Evolutionary conservation across 441 rosid species (phyloP), one percentile per base, ranked within the genome.

Genomic region (Erodium texanum): DNA sequence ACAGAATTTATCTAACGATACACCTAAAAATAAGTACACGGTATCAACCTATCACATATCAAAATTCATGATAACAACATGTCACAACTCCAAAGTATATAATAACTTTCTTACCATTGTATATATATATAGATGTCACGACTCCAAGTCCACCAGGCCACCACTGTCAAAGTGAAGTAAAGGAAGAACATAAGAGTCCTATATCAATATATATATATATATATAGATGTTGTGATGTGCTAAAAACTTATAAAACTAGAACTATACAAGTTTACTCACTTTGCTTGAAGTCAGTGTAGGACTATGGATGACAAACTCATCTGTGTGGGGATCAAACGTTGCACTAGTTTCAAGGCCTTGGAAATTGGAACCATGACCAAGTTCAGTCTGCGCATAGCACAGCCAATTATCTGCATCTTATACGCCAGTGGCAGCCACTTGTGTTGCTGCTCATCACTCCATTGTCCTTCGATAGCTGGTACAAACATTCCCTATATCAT

Each of bases 351-450:
- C 99, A 66, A 91, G 96, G 10, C 99, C 99, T 79, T 91, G 97
- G 70, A 93, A 96, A 72, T 93, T 93, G 24, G 99, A 93, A 74
- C 97, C 99, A 75, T 93, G 99, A 67, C 99, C 99, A 50, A 93
- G 96, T 80, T 93, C 99, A 72, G 99, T 93, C 68, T 93, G 99
- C n/a, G 97, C 97, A 85, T 93, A 93, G 78, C 96, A 88, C 96
- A 88, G 50, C 99, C 97, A 74, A 93, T 88, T 75, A 93, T 93
- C 78, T 93, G 92, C 99, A 93, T 89, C 85, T 79, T 91, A 77
- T 72, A 74, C n/a, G 99, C 99, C 84, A 89, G 74, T 5, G 97
- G 81, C 75, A 93, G 76, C 97, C 97, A 93, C 74, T 91, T 88
- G 80, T 86, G 70, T 54, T 91, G 97, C 82, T 93, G 97, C 86